These are phyloP conservation scores for Orbilia javanica DNA, from an alignment of 2,329 filamentous ascomycete species.

Conservation along the genomic window DNA sequence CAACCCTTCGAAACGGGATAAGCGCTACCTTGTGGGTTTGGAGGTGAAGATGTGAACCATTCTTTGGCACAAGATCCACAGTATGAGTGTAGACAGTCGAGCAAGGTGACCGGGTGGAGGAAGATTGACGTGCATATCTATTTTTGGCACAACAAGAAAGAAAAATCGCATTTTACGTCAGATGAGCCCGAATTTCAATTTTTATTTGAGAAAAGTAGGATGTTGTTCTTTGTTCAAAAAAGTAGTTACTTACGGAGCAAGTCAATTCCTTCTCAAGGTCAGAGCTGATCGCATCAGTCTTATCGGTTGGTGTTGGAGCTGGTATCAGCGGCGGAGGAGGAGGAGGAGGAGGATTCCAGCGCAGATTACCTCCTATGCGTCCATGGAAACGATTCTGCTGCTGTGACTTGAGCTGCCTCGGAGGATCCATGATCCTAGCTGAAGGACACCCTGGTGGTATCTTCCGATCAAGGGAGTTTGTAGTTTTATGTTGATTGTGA, in stretches of 20 bases:
- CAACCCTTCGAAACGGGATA: slow-evolving; percentile 77
- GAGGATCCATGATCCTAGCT: slow-evolving; percentile 44
- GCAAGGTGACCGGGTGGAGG: slow-evolving; percentile 88
- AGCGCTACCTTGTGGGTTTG: slow-evolving; percentile 66
- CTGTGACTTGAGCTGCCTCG: slow-evolving; percentile 16
- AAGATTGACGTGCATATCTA: slow-evolving; percentile 97
- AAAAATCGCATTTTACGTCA: slow-evolving; percentile 11
- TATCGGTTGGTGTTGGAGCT: slow-evolving; percentile 40
- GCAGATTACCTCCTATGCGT: slow-evolving; percentile 11
- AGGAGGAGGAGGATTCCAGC: slow-evolving; percentile 14
- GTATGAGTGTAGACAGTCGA: slow-evolving; percentile 95
- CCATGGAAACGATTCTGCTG: slow-evolving; percentile 20
- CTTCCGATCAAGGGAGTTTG: background rate
- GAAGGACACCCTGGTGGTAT: background rate
- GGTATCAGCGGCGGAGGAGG: slow-evolving; percentile 28
- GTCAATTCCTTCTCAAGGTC: slow-evolving; percentile 92
- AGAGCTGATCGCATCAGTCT: slow-evolving; percentile 37
- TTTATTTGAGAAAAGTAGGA: no score
- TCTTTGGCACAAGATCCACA: slow-evolving; percentile 95
- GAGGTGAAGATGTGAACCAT: slow-evolving; percentile 82
- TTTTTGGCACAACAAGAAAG: slow-evolving; percentile 3
- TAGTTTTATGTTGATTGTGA: slow-evolving; percentile 8
- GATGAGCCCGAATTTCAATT: slow-evolving; percentile 12
- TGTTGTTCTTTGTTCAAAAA: background rate
- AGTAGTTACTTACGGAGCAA: slow-evolving; percentile 80